Evolutionary conservation across 1,139 yeast species (phyloP), one percentile per base, ranked within the genome.

Genomic region (Candida labiduridarum): DNA sequence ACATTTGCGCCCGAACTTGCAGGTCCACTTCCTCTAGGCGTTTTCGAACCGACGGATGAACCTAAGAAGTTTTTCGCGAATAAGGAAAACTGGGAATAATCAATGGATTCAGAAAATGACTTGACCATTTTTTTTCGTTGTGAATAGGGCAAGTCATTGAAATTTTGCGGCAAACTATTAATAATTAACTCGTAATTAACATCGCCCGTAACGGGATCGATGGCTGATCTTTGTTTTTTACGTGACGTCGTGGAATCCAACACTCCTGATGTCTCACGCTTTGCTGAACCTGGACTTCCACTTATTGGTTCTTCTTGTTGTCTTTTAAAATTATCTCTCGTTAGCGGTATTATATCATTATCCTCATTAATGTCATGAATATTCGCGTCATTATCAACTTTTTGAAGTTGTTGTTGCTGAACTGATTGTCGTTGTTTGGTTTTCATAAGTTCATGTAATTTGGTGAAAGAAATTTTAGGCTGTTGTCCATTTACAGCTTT

Each of bases 91-190:
- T 76, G 80, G 7, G 79, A 71, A 58, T 76, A 77, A 61, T 82
- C 84, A 16, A 79, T 74, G 35, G 75, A 71, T 1, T 87, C 89
- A 22, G 85, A 76, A 41, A 83, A 66, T 11, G 84, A 81, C 49
- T 75, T 70, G 6, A 87, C 75, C 31, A 83, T 59, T 58, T 77
- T 82, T 54, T 82, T 82, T 43, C 95, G 70, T 59, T 85, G 89
- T 4, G 89, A 83, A 61, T 86, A 87, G 0, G 92, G 89, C 52
- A 85, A 69, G 14, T 82, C 82, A 46, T 77, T 72, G 61, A 85
- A 87, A 59, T 85, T 79, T 1, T 76, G 69, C 0, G 95, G 94
- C 38, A 84, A 66, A 51, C 78, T 71, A 51, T 67, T 70, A 16
- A 76, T 57, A 27, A 78, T 67, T 43, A 63, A 55, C 52, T 74